Evolutionary conservation across 2,329 filamentous ascomycete species (phyloP).

Genomic region (Fusarium sp.): DNA sequence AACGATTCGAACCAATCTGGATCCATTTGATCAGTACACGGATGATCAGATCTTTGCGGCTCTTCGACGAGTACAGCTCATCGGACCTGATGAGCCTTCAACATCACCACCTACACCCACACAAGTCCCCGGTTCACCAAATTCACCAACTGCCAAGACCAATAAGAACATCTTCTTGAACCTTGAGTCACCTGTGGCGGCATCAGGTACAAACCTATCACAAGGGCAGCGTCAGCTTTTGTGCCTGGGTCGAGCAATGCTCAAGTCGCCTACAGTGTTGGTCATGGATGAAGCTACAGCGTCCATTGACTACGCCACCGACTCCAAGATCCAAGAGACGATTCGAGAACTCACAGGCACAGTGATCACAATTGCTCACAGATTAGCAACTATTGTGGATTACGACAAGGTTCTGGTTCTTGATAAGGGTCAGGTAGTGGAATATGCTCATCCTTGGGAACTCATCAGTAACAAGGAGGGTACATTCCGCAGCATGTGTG

Average conservation of each 20-base stretch:
- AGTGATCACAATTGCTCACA: conserved; percentile 95
- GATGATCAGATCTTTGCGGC: conserved; percentile 92
- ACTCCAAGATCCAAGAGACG: conserved; percentile 95
- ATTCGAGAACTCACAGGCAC: conserved; percentile 94
- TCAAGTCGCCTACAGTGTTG: conserved; percentile 92
- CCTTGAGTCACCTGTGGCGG: conserved; percentile 82
- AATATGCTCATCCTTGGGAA: conserved; percentile 91
- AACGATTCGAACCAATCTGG: conserved; percentile 90
- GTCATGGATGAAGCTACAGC: conserved; percentile 99
- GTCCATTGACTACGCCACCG: conserved; percentile 95
- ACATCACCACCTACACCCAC: conserved; percentile 45
- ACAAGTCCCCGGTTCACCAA: conserved; percentile 39
- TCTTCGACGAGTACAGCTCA: conserved; percentile 88
- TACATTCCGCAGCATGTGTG: conserved; percentile 71
- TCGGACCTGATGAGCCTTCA: conserved; percentile 68
- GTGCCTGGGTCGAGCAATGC: conserved; percentile 90
- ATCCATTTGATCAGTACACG: conserved; percentile 89
- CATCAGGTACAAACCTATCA: conserved; percentile 93
- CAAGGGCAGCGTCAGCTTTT: conserved; percentile 96
- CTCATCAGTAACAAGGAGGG: conserved; percentile 78
- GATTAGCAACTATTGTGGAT: conserved; percentile 95
- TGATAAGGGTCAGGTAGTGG: conserved; percentile 86
- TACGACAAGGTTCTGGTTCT: conserved; percentile 98
- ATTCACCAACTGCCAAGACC: conserved; percentile 59
- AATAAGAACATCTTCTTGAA: conserved; percentile 98